Evolutionary conservation across 2,329 filamentous ascomycete species (phyloP), one percentile per base, ranked within the genome.

Genomic region (Colletotrichum tabaci): DNA sequence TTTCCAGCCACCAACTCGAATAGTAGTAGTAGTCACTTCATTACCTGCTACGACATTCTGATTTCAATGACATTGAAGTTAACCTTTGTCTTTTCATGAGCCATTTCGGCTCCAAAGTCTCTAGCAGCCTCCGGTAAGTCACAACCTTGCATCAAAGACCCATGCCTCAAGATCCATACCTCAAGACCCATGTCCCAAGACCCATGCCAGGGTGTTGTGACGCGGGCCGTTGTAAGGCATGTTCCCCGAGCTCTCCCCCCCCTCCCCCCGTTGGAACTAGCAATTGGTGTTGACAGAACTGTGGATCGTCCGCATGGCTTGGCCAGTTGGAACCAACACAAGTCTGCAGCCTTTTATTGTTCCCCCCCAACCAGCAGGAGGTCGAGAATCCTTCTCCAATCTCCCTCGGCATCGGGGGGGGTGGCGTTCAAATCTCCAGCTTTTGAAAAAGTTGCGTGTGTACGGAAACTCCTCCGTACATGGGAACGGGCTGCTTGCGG

Each of bases 301-400:
- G 61, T 65, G 61, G 66, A 65, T 52, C 66, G 42, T 30, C 18
- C n/a, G 44, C 46, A 69, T 53, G 40, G 21, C 30, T 65, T 53
- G 53, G 66, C 52, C 52, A 21, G 21, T 35, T 52, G 38, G 60
- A 65, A 64, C 66, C 53, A 58, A 58, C 42, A 69, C 18, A 26
- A 26, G 3, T 26, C 15, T 21, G 53, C 49, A 35, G 21, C 52
- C 52, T 60, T 67, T 26, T 3, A 26, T 26, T 26, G 4, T 26
- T 3, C 26, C 26, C 3, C 26, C 4, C 44, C 50, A 62, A 56
- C 65, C 50, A 49, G 58, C 52, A 38, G 65, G 9, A 47, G 26
- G 42, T 42, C 26, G 26, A 26, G 18, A 2, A 38, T 18, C 38
- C 52, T 16, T 61, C 38, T 26, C n/a, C 38, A 69, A 53, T 64